Evolutionary conservation across 2,329 filamentous ascomycete genomes (phyloP), one percentile per base, ranked within the genome.

Genomic region (Beauveria pseudobassiana): DNA sequence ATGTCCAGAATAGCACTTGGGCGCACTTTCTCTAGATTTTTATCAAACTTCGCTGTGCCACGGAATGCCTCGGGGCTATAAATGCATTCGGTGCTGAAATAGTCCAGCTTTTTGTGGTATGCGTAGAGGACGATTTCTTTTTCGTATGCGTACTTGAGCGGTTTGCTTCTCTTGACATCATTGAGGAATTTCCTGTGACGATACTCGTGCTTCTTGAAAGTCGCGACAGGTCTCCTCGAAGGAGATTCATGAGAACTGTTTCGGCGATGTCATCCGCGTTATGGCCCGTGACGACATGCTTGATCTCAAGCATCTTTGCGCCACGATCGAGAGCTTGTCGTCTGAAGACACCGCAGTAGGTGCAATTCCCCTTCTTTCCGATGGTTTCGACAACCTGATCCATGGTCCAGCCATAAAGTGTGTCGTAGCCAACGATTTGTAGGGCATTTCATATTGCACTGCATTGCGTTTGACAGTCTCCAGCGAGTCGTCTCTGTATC

Each of bases 361-460:
- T 99, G 81, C 95, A 99, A 75, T 99, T 99, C 34, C 93, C 93
- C 75, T 97, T 98, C 78, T 97, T 98, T 16, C 95, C 95, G 56
- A 99, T 90, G 53, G 93, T 91, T 69, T 93, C 90, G 4, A 99
- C 96, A 10, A 99, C 95, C 71, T 98, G 91, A 71, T 99, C 95
- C 95, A 99, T 99, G 1, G 93, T 97, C 95, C 95, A 99, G 9
- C 93, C 95, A 73, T 99, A 99, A 10, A 99, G 80, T 70, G 97
- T 90, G 59, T 88, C 88, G 70, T 99, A 99, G 55, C 93, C 92
- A 55, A 99, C 86, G 61, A 99, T 96, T 68, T 91, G 90, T 54
- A 99, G 78, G 90, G 86, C 88, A 99, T 96, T 1, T 88, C 86
- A 75, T 98, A 97, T 74, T 98, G 92, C 14, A 84, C 74, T 0